Evolutionary conservation across 768 basidiomycete species (phyloP).

Genomic region (Leccinum variicolor): DNA sequence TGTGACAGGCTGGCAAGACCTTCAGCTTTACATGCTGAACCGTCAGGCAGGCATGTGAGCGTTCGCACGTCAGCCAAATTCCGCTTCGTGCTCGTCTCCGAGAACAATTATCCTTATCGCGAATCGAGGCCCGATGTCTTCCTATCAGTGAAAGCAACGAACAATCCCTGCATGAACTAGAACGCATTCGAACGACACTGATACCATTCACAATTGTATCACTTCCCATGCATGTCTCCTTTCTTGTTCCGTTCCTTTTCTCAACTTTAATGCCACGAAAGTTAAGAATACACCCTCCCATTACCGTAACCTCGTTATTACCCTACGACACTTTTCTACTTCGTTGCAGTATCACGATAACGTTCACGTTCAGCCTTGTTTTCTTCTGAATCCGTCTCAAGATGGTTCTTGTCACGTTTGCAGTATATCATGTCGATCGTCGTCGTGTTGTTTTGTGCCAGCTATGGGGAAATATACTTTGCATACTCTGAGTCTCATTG

Average conservation of each 20-base stretch:
- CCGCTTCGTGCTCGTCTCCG: not conserved
- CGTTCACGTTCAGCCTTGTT: not conserved
- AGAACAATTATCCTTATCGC: not conserved
- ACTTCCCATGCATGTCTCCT: constrained; percentile 15
- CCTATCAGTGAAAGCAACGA: constrained; percentile 12
- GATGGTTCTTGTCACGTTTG: constrained; percentile 15
- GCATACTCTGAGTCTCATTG: not conserved
- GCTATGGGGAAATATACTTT: constrained; percentile 18
- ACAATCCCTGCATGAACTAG: constrained; percentile 26
- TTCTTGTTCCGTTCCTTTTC: not conserved
- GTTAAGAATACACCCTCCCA: not conserved
- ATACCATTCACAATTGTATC: constrained; percentile 27
- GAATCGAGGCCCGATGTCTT: constrained; percentile 5
- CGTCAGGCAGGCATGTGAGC: constrained; percentile 65
- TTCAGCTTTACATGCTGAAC: constrained; percentile 72
- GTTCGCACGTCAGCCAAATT: not conserved
- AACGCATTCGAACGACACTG: constrained; percentile 24
- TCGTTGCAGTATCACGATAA: constrained; percentile 5
- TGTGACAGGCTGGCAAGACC: constrained; percentile 70
- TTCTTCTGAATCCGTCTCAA: not conserved
- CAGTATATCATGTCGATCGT: constrained; percentile 22
- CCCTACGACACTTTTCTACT: constrained; percentile 11
- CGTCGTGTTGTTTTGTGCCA: constrained; percentile 23
- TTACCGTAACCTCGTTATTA: constrained; percentile 8
- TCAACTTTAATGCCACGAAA: constrained; percentile 1